A percentile compares a stretch with the other conserved stretches of the same genome.
These are phyloP conservation scores for Lathyrus oleraceus DNA, from an alignment of 306 rosid species.

Conservation along the genomic window DNA sequence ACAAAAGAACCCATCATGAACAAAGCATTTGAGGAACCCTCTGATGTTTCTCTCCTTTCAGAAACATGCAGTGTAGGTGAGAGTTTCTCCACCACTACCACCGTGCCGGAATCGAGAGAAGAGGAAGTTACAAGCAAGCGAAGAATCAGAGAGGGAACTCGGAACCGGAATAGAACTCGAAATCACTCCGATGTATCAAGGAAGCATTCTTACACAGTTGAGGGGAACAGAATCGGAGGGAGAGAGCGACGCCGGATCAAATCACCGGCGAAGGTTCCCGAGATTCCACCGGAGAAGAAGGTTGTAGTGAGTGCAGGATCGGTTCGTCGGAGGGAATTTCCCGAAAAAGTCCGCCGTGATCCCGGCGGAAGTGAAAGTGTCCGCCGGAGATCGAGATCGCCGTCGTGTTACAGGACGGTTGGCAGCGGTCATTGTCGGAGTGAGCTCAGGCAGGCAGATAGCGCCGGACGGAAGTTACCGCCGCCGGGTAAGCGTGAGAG, in stretches of 20 bases:
- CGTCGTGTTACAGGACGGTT: conserved; percentile 54
- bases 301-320: conserved; percentile 32
- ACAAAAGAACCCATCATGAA: conserved; percentile 22
- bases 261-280: conserved; percentile 47
- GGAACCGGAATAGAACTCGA: conserved; percentile 35
- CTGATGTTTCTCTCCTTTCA: conserved; percentile 52
- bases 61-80: conserved; percentile 63
- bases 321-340: conserved; percentile 41
- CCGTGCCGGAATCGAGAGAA: conserved; percentile 54
- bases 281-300: conserved; percentile 45
- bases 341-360: conserved; percentile 46
- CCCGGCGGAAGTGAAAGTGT: conserved; percentile 39
- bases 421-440: conserved; percentile 33
- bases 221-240: conserved; percentile 36
- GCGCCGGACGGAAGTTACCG: conserved; percentile 29
- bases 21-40: conserved; percentile 28
- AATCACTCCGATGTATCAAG: conserved; percentile 30
- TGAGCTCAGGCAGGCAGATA: conserved; percentile 42
- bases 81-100: conserved; percentile 55
- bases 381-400: conserved; percentile 60
- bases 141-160: conserved; percentile 48
- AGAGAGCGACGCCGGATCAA: conserved; percentile 47
- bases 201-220: conserved; percentile 55
- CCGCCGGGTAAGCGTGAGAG: neutral
- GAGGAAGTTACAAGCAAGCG: conserved; percentile 76